Base-by-base conservation (phyloP, 2,329 filamentous ascomycete species). In the Cladophialophora immunda region DNA sequence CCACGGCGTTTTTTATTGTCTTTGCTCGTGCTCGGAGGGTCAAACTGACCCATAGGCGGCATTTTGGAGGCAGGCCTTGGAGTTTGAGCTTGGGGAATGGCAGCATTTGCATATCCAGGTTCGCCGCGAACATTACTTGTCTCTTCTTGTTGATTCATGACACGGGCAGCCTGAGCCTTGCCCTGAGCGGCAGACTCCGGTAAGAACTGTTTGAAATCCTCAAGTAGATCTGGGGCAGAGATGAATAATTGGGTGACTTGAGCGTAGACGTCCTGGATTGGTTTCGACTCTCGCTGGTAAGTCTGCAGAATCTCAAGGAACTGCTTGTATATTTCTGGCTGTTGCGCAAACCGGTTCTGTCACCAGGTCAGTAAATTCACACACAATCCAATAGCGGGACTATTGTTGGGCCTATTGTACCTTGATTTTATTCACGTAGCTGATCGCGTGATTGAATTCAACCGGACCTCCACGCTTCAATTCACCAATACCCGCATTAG, bases 391-490 rank as follows among this genome's bases (percentile, higher is more conserved):
- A 41, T 41, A 41, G 38, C 17, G 15, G 38, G 32, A 34, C 32
- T 9, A 34, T 34, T 4, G 30, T 4, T 32, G 30, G 9, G 4
- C 4, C 36, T 34, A 34, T 34, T 34, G 13, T 81, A 95, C 94
- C 90, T 99, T 99, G 75, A 99, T 99, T 82, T 99, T 99, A 78
- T 99, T 99, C 62, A 99, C 95, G 75, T 99, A 99, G 78, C 94
- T 98, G 70, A 99, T 99, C 0, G 95, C 95, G 80, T 99, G 95
- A 77, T 99, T 99, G 79, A 99, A 99, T 76, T 99, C 95, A 19
- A 99, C 95, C 1, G 95, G 95, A 0, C 94, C 94, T 64, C 94
- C 89, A 76, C 95, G 96, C 78, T 96, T 94, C 77, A 92, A 73
- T 60, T 83, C 84, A 60, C 79, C 80, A 7, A 66, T 38, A 8